Evolutionary conservation across 305 asterid genomes (phyloP), one percentile per base, ranked within the genome.

Genomic region (Fraxinus dipetala): DNA sequence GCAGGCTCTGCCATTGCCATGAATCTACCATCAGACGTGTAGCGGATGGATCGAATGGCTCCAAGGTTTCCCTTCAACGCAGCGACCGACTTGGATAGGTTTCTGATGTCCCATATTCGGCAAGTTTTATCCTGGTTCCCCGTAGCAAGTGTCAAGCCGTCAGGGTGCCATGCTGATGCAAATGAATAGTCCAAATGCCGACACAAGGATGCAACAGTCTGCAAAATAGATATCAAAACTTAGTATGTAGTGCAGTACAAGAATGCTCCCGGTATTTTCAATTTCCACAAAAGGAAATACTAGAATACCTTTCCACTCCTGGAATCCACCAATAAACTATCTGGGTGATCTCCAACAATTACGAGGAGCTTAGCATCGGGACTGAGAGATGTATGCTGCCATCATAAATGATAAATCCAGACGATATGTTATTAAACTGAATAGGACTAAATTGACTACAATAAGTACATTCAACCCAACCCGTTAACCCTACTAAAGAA

Each of bases 1-100:
- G 93, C 93, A 81, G 95, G 94, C 83, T 90, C 98, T 6, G 93
- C 96, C 91, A 91, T 93, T n/a, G 94, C 88, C 94, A 94, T 84
- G 88, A 86, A 94, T 83, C 89, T 81, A 5, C 97, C 98, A 76
- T 94, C 95, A 5, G 87, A 88, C 6, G 94, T 76, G 85, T 90
- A 94, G 82, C 89, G 92, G 63, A 93, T 87, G 20, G 96, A 94
- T 4, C 93, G 89, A 73, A 87, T 87, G 76, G 98, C 95, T 78
- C 97, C 93, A 5, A 93, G 84, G 83, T 91, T 91, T 54, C 95
- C 96, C 85, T 89, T 91, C 85, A 94, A 81, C 79, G 87, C 85
- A 30, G 85, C 20, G n/a, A 90, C 83, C 1, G 93, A 90, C 63
- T 85, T 83, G 40, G 95, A 90, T 16, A 89, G 88, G 81, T 91